Evolutionary conservation across 805 yeast species (phyloP), one percentile per base, ranked within the genome.

Genomic region (Metschnikowia drakensbergensis): DNA sequence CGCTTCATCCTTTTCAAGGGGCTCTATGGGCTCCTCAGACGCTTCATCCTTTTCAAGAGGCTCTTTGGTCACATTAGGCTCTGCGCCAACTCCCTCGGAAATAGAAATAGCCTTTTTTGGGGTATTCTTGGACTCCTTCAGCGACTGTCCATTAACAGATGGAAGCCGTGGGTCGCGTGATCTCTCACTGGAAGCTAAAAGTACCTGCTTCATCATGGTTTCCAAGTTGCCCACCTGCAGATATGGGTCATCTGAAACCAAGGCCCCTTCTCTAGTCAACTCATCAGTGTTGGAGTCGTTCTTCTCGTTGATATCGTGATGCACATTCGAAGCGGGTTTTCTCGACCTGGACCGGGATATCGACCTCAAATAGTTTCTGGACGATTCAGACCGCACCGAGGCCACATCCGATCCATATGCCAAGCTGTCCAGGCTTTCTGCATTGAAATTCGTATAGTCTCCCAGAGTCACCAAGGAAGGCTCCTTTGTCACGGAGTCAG

Each of bases 291-390:
- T 58, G 43, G 60, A 58, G 46, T 63, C 67, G 44, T 60, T 61
- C 51, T 62, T 59, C 13, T 71, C 69, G 13, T 26, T 62, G 5
- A 36, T 25, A 8, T 50, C 50, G 28, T 46, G 42, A 27, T 35
- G 41, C 28, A 37, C 39, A 10, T 9, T 39, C 28, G 45, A 42
- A 6, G 54, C 42, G 3, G 58, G 58, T 30, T 54, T 55, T 63
- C 86, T 73, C 6, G 86, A 79, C 58, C 86, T 71, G 1, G 86
- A 81, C 62, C 86, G 71, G 1, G 87, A 82, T 39, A 82, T 80
- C 0, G 86, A 79, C 55, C 90, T 76, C 54, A 85, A 69, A 59
- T 83, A 85, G 51, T 79, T 71, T 36, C 77, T 64, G 0, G 82
- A 76, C 13, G 81, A 69, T 36, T 56, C 61, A 0, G 75, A 58